These are phyloP conservation scores for Flueggea neowawraea DNA, from an alignment of 441 rosid species.

Conservation along the genomic window DNA sequence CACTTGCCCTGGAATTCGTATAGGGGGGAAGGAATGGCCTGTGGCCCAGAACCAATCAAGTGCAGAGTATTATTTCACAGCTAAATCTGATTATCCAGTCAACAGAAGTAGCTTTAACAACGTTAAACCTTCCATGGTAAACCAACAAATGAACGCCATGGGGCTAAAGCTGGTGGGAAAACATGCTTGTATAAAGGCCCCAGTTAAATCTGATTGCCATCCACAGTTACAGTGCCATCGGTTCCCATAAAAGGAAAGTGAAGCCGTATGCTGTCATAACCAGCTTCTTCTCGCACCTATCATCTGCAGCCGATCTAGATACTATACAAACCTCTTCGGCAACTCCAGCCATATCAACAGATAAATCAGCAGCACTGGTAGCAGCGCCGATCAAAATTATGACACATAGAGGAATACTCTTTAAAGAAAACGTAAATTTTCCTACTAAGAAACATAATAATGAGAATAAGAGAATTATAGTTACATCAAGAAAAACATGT, in stretches of 20 bases:
- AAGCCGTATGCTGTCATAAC: slow-evolving; percentile 52
- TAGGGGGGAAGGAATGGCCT: too few species aligned
- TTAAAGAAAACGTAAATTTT: slow-evolving; percentile 65
- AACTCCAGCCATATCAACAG: slow-evolving; percentile 50
- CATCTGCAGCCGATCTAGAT: slow-evolving; percentile 40
- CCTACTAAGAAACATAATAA: slow-evolving; percentile 59
- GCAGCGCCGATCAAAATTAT: slow-evolving; percentile 69
- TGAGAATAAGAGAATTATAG: too few species aligned
- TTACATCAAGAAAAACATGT: too few species aligned
- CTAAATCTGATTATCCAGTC: too few species aligned
- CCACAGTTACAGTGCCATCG: slow-evolving; percentile 45
- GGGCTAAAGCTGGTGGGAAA: slow-evolving; percentile 61
- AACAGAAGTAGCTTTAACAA: too few species aligned
- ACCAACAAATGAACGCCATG: slow-evolving; percentile 72
- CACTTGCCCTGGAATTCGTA: too few species aligned
- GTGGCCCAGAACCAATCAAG: too few species aligned
- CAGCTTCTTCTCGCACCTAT: slow-evolving; percentile 30
- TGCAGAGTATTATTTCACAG: too few species aligned
- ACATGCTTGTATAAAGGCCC: slow-evolving; percentile 72
- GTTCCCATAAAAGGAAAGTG: slow-evolving; percentile 74
- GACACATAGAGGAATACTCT: too few species aligned
- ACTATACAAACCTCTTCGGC: slow-evolving; percentile 84
- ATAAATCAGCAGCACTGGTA: slow-evolving; percentile 59
- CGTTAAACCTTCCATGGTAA: slow-evolving; percentile 61
- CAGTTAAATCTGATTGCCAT: slow-evolving; percentile 69